Conservation (phyloP, 1,284 basidiomycete species). For the Trichosporon sp. region DNA sequence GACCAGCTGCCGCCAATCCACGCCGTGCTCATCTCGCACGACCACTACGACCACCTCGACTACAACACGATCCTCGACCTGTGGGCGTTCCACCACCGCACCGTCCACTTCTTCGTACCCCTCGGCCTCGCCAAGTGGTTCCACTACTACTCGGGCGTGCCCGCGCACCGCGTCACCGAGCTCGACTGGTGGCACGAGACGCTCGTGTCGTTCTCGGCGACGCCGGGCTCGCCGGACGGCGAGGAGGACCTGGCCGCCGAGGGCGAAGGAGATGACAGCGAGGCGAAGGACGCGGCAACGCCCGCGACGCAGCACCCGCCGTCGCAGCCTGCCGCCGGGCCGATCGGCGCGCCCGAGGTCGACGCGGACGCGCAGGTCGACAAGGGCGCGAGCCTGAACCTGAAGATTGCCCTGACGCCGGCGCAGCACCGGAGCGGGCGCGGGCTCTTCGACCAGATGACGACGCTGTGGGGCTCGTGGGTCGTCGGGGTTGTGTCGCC, state of each 20-base stretch:
- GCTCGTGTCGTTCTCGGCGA: constrained; percentile 31
- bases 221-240: neutral
- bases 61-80: constrained; percentile 47
- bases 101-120: constrained; percentile 48
- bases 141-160: constrained; percentile 32
- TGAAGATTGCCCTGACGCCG: constrained; percentile 47
- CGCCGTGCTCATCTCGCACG: constrained; percentile 45
- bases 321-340: neutral
- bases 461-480: constrained; percentile 49
- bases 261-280: neutral
- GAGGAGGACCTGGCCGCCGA: neutral
- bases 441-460: constrained; percentile 48
- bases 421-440: constrained; percentile 48
- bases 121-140: constrained; percentile 47
- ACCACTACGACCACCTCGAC: constrained; percentile 51
- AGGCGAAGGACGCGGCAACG: no score
- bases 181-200: constrained; percentile 50
- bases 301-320: neutral
- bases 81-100: constrained; percentile 39
- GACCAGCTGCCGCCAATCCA: constrained; percentile 45
- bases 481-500: constrained; percentile 40
- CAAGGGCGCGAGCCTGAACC: constrained; percentile 21
- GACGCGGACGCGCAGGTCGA: constrained; percentile 8
- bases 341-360: neutral
- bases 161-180: constrained; percentile 39